Evolutionary conservation across 169 alveolate species (phyloP).

Genomic region (Plasmodium vivax): DNA sequence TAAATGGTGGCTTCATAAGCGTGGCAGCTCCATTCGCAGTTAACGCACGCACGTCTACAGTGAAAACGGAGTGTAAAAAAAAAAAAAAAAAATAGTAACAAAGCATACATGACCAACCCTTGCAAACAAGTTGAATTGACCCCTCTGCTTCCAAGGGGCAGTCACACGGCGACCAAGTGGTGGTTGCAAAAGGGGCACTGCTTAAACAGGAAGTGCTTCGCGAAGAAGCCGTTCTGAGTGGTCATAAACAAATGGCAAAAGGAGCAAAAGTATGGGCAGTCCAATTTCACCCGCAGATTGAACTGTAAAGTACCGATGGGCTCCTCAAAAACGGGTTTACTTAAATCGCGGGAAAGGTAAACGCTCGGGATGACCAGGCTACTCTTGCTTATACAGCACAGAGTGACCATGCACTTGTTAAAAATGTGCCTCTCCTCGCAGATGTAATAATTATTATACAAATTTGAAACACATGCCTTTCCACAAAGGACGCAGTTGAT

Average conservation of each 20-base stretch:
- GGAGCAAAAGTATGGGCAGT: constrained; percentile 22
- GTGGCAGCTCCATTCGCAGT: not conserved
- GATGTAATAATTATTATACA: constrained; percentile 66
- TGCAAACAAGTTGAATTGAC: not conserved
- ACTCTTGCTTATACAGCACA: constrained; percentile 62
- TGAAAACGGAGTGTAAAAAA: not conserved
- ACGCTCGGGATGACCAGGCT: constrained; percentile 30
- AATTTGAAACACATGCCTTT: constrained; percentile 25
- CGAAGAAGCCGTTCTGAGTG: constrained; percentile 17
- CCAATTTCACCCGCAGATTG: not conserved
- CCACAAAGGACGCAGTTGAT: constrained; percentile 38
- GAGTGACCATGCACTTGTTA: constrained; percentile 61
- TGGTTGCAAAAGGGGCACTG: constrained; percentile 71
- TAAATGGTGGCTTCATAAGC: not conserved
- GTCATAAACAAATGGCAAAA: constrained; percentile 57
- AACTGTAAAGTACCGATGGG: not conserved
- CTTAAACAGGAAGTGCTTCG: constrained; percentile 4
- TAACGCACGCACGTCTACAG: not conserved
- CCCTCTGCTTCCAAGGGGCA: not conserved
- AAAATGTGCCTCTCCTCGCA: constrained; percentile 60
- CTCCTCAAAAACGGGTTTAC: constrained; percentile 5
- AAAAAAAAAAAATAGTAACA: not conserved
- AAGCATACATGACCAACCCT: not conserved
- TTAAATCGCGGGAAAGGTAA: not conserved
- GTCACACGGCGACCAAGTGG: not conserved